A percentile compares a stretch with the other conserved stretches of the same genome.
phyloP scores from a whole-genome alignment of 768 basidiomycete genomes.

The Termitomyces sp. region DNA sequence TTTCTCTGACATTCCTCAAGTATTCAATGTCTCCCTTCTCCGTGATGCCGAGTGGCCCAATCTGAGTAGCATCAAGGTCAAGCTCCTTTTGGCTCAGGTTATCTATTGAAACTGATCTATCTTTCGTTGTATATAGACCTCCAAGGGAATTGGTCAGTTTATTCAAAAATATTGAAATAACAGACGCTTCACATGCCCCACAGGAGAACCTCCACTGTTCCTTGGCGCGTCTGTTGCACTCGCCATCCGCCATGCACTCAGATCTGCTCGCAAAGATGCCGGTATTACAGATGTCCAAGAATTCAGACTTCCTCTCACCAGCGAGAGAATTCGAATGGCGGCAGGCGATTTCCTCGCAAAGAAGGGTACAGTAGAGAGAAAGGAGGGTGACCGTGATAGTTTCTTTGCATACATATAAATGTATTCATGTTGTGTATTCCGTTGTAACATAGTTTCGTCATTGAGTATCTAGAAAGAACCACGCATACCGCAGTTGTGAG shows the following conservation, averaged over 20 bases:
- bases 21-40: slow-evolving; percentile 15
- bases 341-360: slow-evolving; percentile 12
- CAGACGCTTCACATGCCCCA: neutral
- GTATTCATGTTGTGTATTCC: neutral
- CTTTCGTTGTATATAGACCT: neutral
- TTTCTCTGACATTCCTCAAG: slow-evolving; percentile 15
- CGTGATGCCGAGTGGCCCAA: slow-evolving; percentile 17
- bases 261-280: slow-evolving; percentile 14
- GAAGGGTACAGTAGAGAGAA: slow-evolving; percentile 11
- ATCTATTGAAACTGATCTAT: neutral
- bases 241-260: slow-evolving; percentile 13
- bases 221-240: slow-evolving; percentile 14
- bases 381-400: slow-evolving; percentile 5
- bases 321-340: slow-evolving; percentile 14
- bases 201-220: slow-evolving; percentile 15
- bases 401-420: slow-evolving; percentile 12
- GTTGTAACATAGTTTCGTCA: too few relatives aligned
- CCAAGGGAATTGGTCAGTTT: slow-evolving; percentile 12
- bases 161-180: too few relatives aligned
- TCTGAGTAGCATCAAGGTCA: slow-evolving; percentile 12
- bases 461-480: too few relatives aligned
- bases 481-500: too few relatives aligned
- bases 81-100: neutral
- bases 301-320: slow-evolving; percentile 11
- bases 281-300: slow-evolving; percentile 14